Evolutionary conservation across 208 protist species (phyloP), one percentile per base, ranked within the genome.

Genomic region (Acanthamoeba pearcei): DNA sequence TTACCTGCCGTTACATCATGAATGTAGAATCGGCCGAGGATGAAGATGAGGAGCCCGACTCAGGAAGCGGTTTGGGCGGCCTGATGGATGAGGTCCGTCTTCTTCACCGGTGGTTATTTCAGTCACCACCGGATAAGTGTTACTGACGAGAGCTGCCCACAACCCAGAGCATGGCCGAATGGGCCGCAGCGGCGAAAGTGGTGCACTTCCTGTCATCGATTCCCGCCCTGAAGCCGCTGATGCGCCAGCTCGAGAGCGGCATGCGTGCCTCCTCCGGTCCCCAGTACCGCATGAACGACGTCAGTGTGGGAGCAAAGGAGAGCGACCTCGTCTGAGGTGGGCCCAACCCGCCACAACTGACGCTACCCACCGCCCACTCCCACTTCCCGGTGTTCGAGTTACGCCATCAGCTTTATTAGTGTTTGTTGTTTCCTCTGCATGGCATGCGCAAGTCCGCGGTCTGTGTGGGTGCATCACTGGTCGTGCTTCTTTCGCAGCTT

Each of bases 261-360:
- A 64, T 64, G 51, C 51, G 60, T 22, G 38, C 83, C 13, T 51
- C 83, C 53, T 42, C 55, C 19, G 53, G 55, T 15, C 49, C 83
- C 10, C 83, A 90, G 53, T 90, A 68, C 83, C 51, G 83, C 17
- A 90, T 90, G 83, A 29, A 90, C 51, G 83, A 90, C 51, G n/a
- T 90, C 46, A 90, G 46, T 38, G 74, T 46, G 13, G n/a, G 74
- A 17, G 5, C 42, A 5, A 82, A 82, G 74, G 74, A 82, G 46
- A 53, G 74, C 74, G 74, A 53, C 17, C 32, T 82, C 35, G 32
- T 55, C 74, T 82, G 35, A 82, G 8, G n/a, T 46, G 8, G 35
- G 53, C 70, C 5, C 70, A 12, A 10, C 70, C 70, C 70, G 15
- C 70, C 9, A 78, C 70, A 42, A 42, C 38, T 42, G 38, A 3